Evolutionary conservation across 2,329 filamentous ascomycete genomes (phyloP), one percentile per base, ranked within the genome.

Genomic region (Coleophoma eucalyptorum): DNA sequence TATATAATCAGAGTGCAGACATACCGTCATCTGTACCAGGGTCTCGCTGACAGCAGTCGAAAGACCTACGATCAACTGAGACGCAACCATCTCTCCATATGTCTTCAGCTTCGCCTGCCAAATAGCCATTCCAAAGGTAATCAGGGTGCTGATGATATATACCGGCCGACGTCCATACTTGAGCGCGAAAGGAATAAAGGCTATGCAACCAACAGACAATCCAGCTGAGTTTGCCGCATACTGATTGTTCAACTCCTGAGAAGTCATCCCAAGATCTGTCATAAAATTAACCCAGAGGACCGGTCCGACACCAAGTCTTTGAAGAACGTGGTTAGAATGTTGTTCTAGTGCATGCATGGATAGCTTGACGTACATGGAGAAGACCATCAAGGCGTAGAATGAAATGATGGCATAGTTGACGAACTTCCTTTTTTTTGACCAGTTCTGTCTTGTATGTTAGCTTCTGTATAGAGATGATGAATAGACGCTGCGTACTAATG

Each of bases 121-220:
- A 19, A 72, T 57, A n/a, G 62, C 57, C 1, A 64, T 56, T 0
- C 51, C 69, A 35, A 72, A 63, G 44, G 73, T 69, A 1, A 72
- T 55, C 0, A 64, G 56, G 1, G 66, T 65, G 56, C 71, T 75
- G 48, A 75, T 45, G 16, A 77, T 52, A 50, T 77, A 78, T 1
- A 77, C 54, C 2, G 72, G 70, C 12, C 75, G 68, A 4, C 73
- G 63, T 2, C 75, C 74, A 48, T 67, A 76, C 43, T 75, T 76
- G 46, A 72, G 60, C 2, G 71, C 70, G 33, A 78, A 71, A 0
- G 74, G 74, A 2, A 76, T 68, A 35, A 77, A 61, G 8, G 77
- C 32, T 3, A 76, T 48, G 19, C 65, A 65, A 1, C 74, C 72
- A 5, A 77, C 46, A 13, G 67, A 69, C 0, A 78, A 59, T 1